phyloP scores from a whole-genome alignment of 192 early-diverging fungal species.

The Chytriomyces hyalinus region DNA sequence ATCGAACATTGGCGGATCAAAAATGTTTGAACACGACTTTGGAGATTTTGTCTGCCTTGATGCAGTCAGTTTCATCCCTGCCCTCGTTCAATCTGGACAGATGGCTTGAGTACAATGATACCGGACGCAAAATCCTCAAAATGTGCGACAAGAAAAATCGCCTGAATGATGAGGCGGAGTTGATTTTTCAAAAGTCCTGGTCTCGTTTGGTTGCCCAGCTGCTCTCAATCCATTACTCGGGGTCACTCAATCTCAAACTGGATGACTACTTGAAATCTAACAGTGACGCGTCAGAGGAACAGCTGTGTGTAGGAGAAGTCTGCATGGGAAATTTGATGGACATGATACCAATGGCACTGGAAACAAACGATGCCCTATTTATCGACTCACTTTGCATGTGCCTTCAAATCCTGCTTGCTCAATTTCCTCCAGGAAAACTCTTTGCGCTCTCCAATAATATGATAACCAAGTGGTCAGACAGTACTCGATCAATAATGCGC shows the following conservation, averaged over 20 bases:
- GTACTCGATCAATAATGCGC: too few species aligned
- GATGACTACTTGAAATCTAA: conserved; percentile 24
- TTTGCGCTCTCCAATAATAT: conserved; percentile 18
- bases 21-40: too few species aligned
- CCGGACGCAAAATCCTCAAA: conserved; percentile 10
- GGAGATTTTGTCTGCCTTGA: neutral
- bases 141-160: neutral
- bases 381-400: conserved; percentile 38
- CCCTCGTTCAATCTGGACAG: conserved; percentile 4
- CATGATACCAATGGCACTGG: conserved; percentile 10
- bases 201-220: conserved; percentile 29
- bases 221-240: conserved; percentile 40
- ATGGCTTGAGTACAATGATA: conserved; percentile 11
- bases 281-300: neutral
- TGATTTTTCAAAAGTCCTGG: conserved; percentile 3
- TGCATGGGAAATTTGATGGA: conserved; percentile 22
- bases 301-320: conserved; percentile 14
- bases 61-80: neutral
- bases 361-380: conserved; percentile 20
- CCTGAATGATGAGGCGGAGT: neutral
- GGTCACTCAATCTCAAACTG: conserved; percentile 24
- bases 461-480: neutral
- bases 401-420: conserved; percentile 40
- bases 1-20: too few species aligned
- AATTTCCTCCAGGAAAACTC: conserved; percentile 36